Conservation (phyloP, 2,329 filamentous ascomycete species). For the Hymenoscyphus repandus region DNA sequence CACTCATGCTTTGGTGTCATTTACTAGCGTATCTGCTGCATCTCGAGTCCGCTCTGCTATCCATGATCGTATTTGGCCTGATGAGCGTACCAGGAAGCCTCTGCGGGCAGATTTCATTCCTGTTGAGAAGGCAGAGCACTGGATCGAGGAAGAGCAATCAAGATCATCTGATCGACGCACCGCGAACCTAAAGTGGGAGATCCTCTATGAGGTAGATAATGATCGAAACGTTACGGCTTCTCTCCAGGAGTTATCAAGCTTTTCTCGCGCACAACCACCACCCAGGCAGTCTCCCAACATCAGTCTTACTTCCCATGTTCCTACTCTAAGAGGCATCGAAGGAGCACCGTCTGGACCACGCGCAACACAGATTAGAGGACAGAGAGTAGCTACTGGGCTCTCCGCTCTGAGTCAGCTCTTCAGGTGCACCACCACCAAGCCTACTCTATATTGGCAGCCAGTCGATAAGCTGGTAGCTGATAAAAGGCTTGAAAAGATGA, state of each 20-base stretch:
- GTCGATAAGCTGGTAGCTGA: slow-evolving; percentile 60
- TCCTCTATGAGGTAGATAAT: slow-evolving; percentile 58
- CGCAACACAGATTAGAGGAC: slow-evolving; percentile 21
- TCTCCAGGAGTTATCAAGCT: slow-evolving; percentile 44
- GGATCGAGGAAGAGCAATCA: slow-evolving; percentile 66
- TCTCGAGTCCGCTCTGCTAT: slow-evolving; percentile 69
- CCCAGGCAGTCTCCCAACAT: slow-evolving; percentile 21
- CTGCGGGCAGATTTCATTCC: slow-evolving; percentile 91
- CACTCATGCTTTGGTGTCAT: slow-evolving; percentile 79
- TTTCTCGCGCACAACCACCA: slow-evolving; percentile 19
- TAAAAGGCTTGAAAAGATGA: slow-evolving; percentile 57
- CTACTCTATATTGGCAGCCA: slow-evolving; percentile 58
- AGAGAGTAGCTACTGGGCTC: slow-evolving; percentile 30
- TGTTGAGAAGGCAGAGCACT: slow-evolving; percentile 62
- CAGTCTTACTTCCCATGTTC: slow-evolving; percentile 31
- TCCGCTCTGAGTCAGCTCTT: slow-evolving; percentile 51
- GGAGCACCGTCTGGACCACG: slow-evolving; percentile 31
- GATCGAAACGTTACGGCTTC: slow-evolving; percentile 50
- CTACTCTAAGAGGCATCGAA: slow-evolving; percentile 26
- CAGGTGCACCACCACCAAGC: slow-evolving; percentile 53
- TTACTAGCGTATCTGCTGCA: slow-evolving; percentile 64
- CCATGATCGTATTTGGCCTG: slow-evolving; percentile 78
- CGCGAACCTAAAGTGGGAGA: slow-evolving; percentile 58
- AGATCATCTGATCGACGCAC: slow-evolving; percentile 38
- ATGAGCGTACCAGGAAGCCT: slow-evolving; percentile 76